Evolutionary conservation across 2,329 filamentous ascomycete genomes (phyloP), one percentile per base, ranked within the genome.

Genomic region (Colletotrichum coccodes): DNA sequence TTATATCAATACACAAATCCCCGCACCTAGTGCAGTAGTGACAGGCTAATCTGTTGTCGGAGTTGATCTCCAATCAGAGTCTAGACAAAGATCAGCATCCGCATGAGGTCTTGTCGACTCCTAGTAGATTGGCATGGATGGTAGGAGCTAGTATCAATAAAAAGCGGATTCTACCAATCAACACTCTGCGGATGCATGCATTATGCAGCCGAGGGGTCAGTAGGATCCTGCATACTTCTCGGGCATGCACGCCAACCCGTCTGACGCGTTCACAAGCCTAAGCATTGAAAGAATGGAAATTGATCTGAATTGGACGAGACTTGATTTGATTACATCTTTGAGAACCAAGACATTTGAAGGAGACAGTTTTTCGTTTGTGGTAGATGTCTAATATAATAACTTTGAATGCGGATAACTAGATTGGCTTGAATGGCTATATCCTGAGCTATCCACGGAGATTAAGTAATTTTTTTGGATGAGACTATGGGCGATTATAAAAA

Each of bases 21-120:
- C 36, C 30, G 21, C 21, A 21, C 11, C 4, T 36, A 3, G 26
- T 62, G 18, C 49, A 52, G 28, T 21, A 46, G 11, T 26, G 23
- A 12, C 47, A 32, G 28, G 23, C 14, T 8, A 47, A 7, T 26
- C 23, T 47, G 21, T 26, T 34, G 11, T 34, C n/a, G 9, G 16
- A 28, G 16, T 21, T 30, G 16, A 28, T 38, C 21, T 7, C 52
- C 60, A 63, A 63, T 63, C 40, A 63, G n/a, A 44, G 56, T n/a
- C 26, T 1, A 23, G 18, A 30, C 23, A 57, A 28, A 47, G 11
- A 63, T 63, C 60, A 63, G 50, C 40, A 62, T 7, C 23, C 44
- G n/a, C 23, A 28, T 16, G 16, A 28, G 6, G 14, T n/a, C 36
- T 9, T 23, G 12, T 38, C 12, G 12, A 18, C 46, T 32, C 18